phyloP scores from a whole-genome alignment of 23 red algal genomes.

The Pyropia yezoensis region DNA sequence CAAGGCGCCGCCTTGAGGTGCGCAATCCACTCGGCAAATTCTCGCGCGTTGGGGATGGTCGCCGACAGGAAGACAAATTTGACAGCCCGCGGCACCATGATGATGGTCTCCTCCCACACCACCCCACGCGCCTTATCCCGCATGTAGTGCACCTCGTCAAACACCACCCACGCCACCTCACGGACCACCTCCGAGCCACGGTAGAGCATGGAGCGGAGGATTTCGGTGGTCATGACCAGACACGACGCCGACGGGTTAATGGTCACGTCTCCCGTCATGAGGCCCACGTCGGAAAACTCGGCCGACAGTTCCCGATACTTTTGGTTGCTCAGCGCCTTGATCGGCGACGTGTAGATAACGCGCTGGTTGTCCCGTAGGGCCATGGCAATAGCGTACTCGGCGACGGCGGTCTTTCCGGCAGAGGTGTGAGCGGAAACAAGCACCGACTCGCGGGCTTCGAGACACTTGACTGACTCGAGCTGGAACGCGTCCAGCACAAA shows the following conservation, averaged over 20 bases:
- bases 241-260: slow-evolving; percentile 85
- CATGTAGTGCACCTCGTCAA: slow-evolving; percentile 99
- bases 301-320: slow-evolving; percentile 89
- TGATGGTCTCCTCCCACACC: slow-evolving; percentile 99
- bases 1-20: slow-evolving; percentile 78
- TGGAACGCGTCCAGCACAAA: slow-evolving; percentile 95
- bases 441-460: slow-evolving; percentile 84
- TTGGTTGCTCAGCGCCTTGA: slow-evolving; percentile 98
- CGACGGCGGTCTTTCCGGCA: slow-evolving; percentile 93
- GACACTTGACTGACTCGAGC: slow-evolving; percentile 50
- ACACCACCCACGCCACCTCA: slow-evolving; percentile 98
- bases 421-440: slow-evolving; percentile 94
- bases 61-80: slow-evolving; percentile 94
- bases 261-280: slow-evolving; percentile 97
- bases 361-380: slow-evolving; percentile 58
- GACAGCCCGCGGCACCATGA: slow-evolving; percentile 87
- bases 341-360: slow-evolving; percentile 97
- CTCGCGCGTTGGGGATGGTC: slow-evolving; percentile 92
- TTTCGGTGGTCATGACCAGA: slow-evolving; percentile 99
- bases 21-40: slow-evolving; percentile 96
- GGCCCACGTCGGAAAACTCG: slow-evolving; percentile 87
- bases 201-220: slow-evolving; percentile 93
- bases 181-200: slow-evolving; percentile 85
- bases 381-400: slow-evolving; percentile 95
- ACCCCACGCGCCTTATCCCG: slow-evolving; percentile 79